phyloP scores from a whole-genome alignment of 192 early-diverging fungal genomes.

The Coemansia sp. region DNA sequence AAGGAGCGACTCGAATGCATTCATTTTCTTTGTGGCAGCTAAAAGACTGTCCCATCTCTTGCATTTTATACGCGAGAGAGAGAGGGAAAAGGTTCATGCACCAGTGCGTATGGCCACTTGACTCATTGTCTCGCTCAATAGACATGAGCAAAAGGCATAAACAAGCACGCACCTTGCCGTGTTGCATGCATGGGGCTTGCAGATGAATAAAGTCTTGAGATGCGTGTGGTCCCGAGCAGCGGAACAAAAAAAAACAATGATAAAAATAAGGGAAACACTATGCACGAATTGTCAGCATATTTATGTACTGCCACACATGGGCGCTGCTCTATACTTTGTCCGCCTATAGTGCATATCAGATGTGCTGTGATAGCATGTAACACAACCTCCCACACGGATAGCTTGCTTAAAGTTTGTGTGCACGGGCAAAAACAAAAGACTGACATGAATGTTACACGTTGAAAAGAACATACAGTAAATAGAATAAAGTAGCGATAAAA shows the following conservation, averaged over 20 bases:
- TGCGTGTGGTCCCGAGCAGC: background rate
- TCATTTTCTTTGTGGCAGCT: background rate
- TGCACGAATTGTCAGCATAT: background rate
- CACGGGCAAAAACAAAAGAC: background rate
- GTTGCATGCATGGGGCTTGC: slow-evolving; percentile 10
- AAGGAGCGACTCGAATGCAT: background rate
- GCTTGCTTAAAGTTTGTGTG: background rate
- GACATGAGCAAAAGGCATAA: slow-evolving; percentile 3
- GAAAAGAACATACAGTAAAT: slow-evolving; percentile 4
- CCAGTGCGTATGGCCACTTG: background rate
- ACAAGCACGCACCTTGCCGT: slow-evolving; percentile 7
- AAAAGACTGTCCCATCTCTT: background rate
- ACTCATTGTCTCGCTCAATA: slow-evolving; percentile 6
- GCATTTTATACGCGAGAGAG: background rate
- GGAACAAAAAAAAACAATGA: background rate
- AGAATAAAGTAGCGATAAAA: background rate
- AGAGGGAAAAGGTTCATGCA: background rate
- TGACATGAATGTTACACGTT: slow-evolving; percentile 12
- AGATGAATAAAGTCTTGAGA: background rate
- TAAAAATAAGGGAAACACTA: background rate
- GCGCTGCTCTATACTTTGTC: background rate
- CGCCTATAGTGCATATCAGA: background rate
- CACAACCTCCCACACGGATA: too few species aligned
- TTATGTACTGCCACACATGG: slow-evolving; percentile 2
- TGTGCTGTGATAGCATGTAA: too few species aligned